Percentiles rank a stretch among this genome's conserved stretches.
Evolutionary conservation across 2,329 filamentous ascomycete species (phyloP).

Genomic region (Annulohypoxylon truncatum): DNA sequence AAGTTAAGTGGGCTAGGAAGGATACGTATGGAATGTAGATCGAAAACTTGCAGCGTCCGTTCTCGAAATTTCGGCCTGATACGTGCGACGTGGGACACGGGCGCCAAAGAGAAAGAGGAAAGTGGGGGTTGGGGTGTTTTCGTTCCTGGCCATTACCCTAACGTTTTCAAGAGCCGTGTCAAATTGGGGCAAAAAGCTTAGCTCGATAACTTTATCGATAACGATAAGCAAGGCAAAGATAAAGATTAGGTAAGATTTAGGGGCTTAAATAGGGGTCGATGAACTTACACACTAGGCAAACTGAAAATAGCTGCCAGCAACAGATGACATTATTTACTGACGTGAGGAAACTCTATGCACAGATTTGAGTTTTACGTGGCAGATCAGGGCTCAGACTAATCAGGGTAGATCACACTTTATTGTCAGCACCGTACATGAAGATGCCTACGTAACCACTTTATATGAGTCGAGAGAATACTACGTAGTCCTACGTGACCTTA

Average conservation of each 20-base stretch:
- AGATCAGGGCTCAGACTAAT: too few species aligned
- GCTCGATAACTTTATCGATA: constrained; percentile 5
- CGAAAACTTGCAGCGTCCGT: constrained; percentile 12
- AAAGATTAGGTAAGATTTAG: not conserved
- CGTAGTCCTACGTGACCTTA: too few species aligned
- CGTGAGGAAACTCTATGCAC: too few species aligned
- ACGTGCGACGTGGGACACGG: constrained; percentile 21
- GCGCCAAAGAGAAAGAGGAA: constrained; percentile 22
- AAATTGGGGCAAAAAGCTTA: not conserved
- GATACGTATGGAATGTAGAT: constrained; percentile 7
- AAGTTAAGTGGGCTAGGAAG: not conserved
- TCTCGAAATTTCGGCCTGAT: constrained; percentile 44
- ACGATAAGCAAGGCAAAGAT: not conserved
- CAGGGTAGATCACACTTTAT: too few species aligned
- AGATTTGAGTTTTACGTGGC: too few species aligned
- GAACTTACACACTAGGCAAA: too few species aligned
- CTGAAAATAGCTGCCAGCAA: too few species aligned
- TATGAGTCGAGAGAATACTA: too few species aligned
- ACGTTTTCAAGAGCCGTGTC: not conserved
- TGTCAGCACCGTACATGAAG: too few species aligned
- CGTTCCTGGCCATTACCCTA: constrained; percentile 1
- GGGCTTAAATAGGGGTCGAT: too few species aligned
- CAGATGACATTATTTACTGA: too few species aligned
- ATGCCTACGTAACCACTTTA: too few species aligned
- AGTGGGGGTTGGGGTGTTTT: constrained; percentile 21